phyloP scores from a whole-genome alignment of 768 basidiomycete species.

The Tylopilus intermedius region DNA sequence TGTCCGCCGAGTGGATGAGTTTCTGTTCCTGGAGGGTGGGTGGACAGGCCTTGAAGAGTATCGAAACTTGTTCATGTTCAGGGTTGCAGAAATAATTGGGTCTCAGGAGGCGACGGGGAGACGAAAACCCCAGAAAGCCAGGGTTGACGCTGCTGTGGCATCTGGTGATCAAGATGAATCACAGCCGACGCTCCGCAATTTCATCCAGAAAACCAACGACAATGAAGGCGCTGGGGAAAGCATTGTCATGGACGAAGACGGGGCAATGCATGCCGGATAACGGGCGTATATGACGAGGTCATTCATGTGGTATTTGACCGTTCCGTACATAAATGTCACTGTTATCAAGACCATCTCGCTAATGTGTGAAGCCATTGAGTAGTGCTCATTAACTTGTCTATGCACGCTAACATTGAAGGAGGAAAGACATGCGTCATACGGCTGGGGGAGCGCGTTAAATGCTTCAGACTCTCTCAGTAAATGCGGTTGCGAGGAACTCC shows the following conservation, averaged over 20 bases:
- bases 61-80: neutral
- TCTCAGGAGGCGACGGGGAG: slow-evolving; percentile 46
- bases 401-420: neutral
- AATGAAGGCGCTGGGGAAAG: slow-evolving; percentile 20
- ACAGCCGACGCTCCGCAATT: slow-evolving; percentile 46
- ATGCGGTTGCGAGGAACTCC: slow-evolving; percentile 60
- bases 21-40: slow-evolving; percentile 72
- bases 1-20: slow-evolving; percentile 66
- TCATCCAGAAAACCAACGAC: slow-evolving; percentile 34
- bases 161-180: slow-evolving; percentile 18
- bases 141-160: slow-evolving; percentile 13
- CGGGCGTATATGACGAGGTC: neutral
- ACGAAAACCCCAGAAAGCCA: slow-evolving; percentile 37
- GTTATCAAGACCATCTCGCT: too few relatives aligned
- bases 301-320: too few relatives aligned
- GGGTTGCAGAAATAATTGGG: slow-evolving; percentile 50
- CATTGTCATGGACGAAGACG: slow-evolving; percentile 55
- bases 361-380: neutral
- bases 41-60: neutral
- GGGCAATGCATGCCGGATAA: slow-evolving; percentile 48
- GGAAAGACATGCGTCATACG: neutral
- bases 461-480: slow-evolving; percentile 31
- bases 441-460: neutral
- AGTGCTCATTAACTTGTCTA: slow-evolving; percentile 4
- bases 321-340: too few relatives aligned